Evolutionary conservation across 2,329 filamentous ascomycete genomes (phyloP).

Genomic region (Botrytis squamosa): DNA sequence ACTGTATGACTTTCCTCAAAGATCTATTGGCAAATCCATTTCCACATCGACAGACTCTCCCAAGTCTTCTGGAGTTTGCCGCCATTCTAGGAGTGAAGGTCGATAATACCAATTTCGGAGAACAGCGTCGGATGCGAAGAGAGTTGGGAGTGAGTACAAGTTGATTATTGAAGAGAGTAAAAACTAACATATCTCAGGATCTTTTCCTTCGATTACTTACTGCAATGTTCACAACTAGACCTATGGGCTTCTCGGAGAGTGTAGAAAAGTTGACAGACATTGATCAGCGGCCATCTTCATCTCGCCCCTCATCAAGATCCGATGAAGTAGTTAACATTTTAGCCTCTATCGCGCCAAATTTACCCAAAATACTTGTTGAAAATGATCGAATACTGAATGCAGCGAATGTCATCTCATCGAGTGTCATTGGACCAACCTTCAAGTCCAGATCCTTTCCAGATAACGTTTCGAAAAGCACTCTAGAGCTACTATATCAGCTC

Average conservation of each 20-base stretch:
- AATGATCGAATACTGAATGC: conserved; percentile 78
- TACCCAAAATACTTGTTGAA: conserved; percentile 81
- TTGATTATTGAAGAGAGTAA: neutral
- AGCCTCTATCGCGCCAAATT: conserved; percentile 72
- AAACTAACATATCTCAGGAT: conserved; percentile 55
- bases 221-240: conserved; percentile 90
- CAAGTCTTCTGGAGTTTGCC: conserved; percentile 82
- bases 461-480: conserved; percentile 69
- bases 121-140: conserved; percentile 86
- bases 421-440: conserved; percentile 77
- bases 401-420: conserved; percentile 76
- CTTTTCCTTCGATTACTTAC: conserved; percentile 83
- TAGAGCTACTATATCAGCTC: conserved; percentile 74
- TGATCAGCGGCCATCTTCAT: conserved; percentile 33
- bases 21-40: conserved; percentile 93
- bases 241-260: conserved; percentile 68
- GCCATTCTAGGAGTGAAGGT: conserved; percentile 91
- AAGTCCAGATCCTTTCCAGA: conserved; percentile 85
- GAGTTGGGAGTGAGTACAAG: conserved; percentile 72
- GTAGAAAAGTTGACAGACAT: conserved; percentile 39
- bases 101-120: conserved; percentile 95
- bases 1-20: conserved; percentile 86
- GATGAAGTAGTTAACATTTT: conserved; percentile 81
- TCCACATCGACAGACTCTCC: conserved; percentile 86
- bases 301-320: conserved; percentile 46